Percentiles rank a stretch among this genome's conserved stretches.
Conservation (phyloP, 1,139 yeast species). For the Saccharomycopsis crataegensis region DNA sequence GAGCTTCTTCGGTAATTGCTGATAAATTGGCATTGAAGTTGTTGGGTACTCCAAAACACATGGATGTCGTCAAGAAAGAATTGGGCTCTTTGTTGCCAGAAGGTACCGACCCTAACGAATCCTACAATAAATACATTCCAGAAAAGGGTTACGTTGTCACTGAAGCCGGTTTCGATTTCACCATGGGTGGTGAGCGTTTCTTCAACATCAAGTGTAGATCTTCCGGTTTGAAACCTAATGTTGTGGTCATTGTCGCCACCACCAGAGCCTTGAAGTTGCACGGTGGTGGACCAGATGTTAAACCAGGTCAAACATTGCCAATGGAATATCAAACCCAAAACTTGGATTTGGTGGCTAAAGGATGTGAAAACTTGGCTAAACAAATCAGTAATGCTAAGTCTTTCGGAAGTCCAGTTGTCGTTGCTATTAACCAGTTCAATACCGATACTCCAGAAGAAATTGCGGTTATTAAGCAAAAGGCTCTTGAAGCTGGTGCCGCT, state of each 20-base stretch:
- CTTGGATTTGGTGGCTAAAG: conserved; percentile 53
- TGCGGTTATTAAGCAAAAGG: conserved; percentile 72
- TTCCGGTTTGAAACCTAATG: conserved; percentile 64
- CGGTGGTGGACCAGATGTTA: conserved; percentile 81
- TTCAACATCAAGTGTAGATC: conserved; percentile 75
- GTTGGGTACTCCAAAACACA: conserved; percentile 52
- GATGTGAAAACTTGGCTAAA: conserved; percentile 67
- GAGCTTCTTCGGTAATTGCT: conserved; percentile 91
- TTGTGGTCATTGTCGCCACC: conserved; percentile 73
- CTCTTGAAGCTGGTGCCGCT: conserved; percentile 87
- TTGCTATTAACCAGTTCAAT: conserved; percentile 70
- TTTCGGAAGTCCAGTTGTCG: conserved; percentile 72
- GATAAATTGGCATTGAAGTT: conserved; percentile 93
- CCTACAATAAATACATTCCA: conserved; percentile 31
- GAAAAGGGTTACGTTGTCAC: conserved; percentile 65
- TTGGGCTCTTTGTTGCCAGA: neutral
- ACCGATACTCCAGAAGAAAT: conserved; percentile 52
- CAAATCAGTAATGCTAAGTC: conserved; percentile 65
- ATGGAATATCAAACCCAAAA: conserved; percentile 60
- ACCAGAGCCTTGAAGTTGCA: conserved; percentile 73
- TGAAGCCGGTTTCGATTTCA: conserved; percentile 81
- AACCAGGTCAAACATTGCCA: conserved; percentile 73
- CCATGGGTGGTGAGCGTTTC: conserved; percentile 86
- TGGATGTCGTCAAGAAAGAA: conserved; percentile 10
- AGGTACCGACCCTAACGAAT: conserved; percentile 18